Percentiles rank a stretch among this genome's conserved stretches.
Conservation (phyloP, 2,329 filamentous ascomycete species). For the Bipolaris sorokiniana region DNA sequence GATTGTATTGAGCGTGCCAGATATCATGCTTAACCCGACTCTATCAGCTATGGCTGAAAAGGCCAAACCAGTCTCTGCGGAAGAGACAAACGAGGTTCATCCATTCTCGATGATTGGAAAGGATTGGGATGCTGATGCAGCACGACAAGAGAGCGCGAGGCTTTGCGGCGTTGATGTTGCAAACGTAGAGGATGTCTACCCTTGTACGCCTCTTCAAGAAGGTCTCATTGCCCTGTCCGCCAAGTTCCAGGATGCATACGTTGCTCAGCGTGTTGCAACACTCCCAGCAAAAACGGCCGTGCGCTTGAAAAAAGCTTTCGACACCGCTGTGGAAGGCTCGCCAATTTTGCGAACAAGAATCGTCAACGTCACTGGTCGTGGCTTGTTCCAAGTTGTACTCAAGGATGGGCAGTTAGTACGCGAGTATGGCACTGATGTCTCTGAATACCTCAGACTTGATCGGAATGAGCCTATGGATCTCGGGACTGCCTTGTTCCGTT, state of each 20-base stretch:
- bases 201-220: constrained; percentile 53
- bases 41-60: constrained; percentile 55
- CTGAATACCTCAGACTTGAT: constrained; percentile 46
- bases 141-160: constrained; percentile 47
- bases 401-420: constrained; percentile 39
- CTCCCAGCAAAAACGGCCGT: constrained; percentile 42
- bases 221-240: constrained; percentile 50
- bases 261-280: constrained; percentile 47
- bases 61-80: constrained; percentile 31
- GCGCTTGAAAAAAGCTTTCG: constrained; percentile 47
- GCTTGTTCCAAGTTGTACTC: constrained; percentile 50
- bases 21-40: constrained; percentile 59
- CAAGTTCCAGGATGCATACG: constrained; percentile 47
- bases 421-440: constrained; percentile 35
- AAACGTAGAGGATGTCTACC: constrained; percentile 50
- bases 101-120: constrained; percentile 43
- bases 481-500: constrained; percentile 48
- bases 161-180: constrained; percentile 36
- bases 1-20: constrained; percentile 60
- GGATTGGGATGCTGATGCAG: constrained; percentile 39
- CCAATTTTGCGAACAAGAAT: constrained; percentile 51
- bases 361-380: constrained; percentile 45
- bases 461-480: constrained; percentile 48
- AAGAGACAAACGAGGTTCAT: constrained; percentile 31
- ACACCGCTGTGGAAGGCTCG: constrained; percentile 37